Conservation (phyloP, 2,329 filamentous ascomycete species). For the Alternaria atra region DNA sequence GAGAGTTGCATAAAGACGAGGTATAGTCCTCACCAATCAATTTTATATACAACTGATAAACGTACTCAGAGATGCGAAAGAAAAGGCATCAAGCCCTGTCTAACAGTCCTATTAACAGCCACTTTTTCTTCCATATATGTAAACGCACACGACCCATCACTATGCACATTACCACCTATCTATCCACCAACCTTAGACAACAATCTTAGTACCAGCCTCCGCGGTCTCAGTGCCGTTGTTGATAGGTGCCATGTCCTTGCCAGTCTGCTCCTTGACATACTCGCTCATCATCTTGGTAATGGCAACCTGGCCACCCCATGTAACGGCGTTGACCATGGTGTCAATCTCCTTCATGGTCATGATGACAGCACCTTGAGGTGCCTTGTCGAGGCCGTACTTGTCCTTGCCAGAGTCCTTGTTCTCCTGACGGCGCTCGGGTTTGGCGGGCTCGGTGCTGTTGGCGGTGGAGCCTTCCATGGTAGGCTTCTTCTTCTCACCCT, state of each 20-base stretch:
- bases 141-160: neutral
- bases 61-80: neutral
- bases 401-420: conserved; percentile 28
- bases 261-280: conserved; percentile 41
- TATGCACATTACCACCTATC: conserved; percentile 2
- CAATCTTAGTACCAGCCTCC: conserved; percentile 6
- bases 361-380: conserved; percentile 38
- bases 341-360: conserved; percentile 49
- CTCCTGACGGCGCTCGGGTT: conserved; percentile 22
- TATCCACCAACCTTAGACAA: neutral
- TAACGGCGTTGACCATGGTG: conserved; percentile 38
- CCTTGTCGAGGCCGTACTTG: conserved; percentile 28
- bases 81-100: neutral
- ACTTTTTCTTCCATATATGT: neutral
- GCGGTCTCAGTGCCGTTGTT: neutral
- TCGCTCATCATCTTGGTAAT: conserved; percentile 49
- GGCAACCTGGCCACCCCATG: conserved; percentile 42
- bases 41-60: conserved; percentile 6
- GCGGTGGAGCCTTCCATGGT: conserved; percentile 12
- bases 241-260: conserved; percentile 17
- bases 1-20: neutral
- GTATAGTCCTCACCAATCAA: neutral
- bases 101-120: neutral
- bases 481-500: conserved; percentile 14
- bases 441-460: conserved; percentile 26